Conservation (phyloP, 257 asterid genomes). For the Ocimum tenuiflorum region DNA sequence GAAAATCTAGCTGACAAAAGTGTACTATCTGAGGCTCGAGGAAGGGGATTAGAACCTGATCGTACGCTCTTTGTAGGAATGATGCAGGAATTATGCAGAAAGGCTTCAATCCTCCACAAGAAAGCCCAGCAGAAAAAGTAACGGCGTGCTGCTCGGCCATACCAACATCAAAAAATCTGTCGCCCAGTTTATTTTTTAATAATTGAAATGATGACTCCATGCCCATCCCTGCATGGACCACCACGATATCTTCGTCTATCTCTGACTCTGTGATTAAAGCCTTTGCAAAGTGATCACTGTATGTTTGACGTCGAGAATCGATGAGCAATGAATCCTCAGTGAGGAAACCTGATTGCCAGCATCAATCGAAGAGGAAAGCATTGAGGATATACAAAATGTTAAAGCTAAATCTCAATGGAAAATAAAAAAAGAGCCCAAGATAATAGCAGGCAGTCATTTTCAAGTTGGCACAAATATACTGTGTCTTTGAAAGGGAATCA, state of each 20-base stretch:
- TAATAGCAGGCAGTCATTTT: too few species aligned
- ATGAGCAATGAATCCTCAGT: conserved; percentile 19
- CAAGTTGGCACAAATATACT: not conserved
- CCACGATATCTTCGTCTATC: conserved; percentile 65
- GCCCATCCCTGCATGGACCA: conserved; percentile 85
- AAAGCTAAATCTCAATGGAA: not conserved
- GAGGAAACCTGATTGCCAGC: conserved; percentile 29
- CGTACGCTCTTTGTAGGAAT: conserved; percentile 84
- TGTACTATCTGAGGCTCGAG: not conserved
- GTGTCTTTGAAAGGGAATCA: not conserved
- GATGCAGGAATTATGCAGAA: conserved; percentile 83
- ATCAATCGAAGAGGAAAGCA: not conserved
- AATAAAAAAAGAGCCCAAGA: not conserved
- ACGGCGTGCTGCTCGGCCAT: conserved; percentile 99
- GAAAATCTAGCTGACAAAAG: too few species aligned
- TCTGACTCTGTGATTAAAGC: conserved; percentile 58
- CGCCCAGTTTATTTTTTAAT: conserved; percentile 44
- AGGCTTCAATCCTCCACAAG: conserved; percentile 82
- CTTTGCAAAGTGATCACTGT: conserved; percentile 59
- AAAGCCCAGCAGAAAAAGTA: conserved; percentile 78
- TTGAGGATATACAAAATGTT: conserved; percentile 2
- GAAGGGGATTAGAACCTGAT: conserved; percentile 44
- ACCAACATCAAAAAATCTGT: conserved; percentile 70
- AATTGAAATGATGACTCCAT: conserved; percentile 63
- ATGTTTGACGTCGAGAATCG: conserved; percentile 39